Percentiles rank a stretch among this genome's conserved stretches.
These are phyloP conservation scores for Pholiota molesta DNA, from an alignment of 768 basidiomycete species.

Conservation along the genomic window DNA sequence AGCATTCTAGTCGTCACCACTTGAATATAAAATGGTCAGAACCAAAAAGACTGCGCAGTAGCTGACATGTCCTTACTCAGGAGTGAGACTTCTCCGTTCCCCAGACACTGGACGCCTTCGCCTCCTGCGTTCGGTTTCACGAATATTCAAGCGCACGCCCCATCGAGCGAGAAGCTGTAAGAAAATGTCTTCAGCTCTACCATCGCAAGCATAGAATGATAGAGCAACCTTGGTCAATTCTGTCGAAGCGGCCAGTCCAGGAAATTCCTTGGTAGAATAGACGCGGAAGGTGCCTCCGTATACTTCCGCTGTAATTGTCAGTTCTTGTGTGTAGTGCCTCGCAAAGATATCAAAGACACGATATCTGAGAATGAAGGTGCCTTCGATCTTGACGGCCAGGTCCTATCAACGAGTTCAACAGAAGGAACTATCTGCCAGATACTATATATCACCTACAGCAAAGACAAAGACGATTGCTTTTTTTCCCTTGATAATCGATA, in stretches of 20 bases:
- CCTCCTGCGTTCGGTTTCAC: slow-evolving; percentile 28
- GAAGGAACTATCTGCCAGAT: not conserved
- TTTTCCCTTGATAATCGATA: slow-evolving; percentile 60
- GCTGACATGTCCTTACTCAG: slow-evolving; percentile 11
- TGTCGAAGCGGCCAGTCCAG: slow-evolving; percentile 66
- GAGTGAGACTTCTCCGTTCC: slow-evolving; percentile 11
- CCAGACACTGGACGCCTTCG: slow-evolving; percentile 18
- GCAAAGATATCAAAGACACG: slow-evolving; percentile 66
- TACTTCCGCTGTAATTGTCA: slow-evolving; percentile 62
- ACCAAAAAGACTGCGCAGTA: not conserved
- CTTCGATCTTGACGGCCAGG: slow-evolving; percentile 71
- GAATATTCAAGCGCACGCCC: slow-evolving; percentile 31
- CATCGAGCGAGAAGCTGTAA: slow-evolving; percentile 28
- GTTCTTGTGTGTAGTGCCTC: slow-evolving; percentile 32
- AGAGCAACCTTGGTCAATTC: slow-evolving; percentile 61
- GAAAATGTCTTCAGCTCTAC: not conserved
- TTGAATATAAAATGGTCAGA: not conserved
- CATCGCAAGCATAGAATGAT: not conserved
- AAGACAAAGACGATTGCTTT: slow-evolving; percentile 66
- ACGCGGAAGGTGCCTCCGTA: slow-evolving; percentile 67
- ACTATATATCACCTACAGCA: slow-evolving; percentile 44
- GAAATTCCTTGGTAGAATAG: slow-evolving; percentile 74
- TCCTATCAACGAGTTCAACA: slow-evolving; percentile 44
- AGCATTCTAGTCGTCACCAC: not conserved
- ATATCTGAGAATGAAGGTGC: slow-evolving; percentile 67